A percentile compares a stretch with the other conserved stretches of the same genome.
These are phyloP conservation scores for Sporisorium reilianum DNA, from an alignment of 1,284 basidiomycete genomes.

Conservation along the genomic window DNA sequence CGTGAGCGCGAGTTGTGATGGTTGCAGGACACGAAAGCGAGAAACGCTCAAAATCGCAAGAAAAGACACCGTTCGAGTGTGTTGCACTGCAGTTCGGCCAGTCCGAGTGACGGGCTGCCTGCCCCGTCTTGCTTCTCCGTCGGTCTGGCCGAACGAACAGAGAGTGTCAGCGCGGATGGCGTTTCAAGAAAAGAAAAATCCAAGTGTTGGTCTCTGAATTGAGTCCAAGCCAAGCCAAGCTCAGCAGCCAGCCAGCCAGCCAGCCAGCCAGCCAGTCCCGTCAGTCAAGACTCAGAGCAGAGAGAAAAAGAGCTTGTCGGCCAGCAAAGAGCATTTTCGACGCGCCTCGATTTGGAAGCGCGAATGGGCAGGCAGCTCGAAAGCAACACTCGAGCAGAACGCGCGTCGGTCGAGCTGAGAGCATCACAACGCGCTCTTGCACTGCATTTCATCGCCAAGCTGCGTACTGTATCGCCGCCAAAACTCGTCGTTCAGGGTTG, in stretches of 20 bases:
- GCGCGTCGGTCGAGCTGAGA: background rate
- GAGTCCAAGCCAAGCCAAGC: background rate
- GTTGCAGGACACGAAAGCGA: background rate
- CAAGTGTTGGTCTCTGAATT: constrained; percentile 43
- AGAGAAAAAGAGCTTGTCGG: background rate
- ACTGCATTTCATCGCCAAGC: no score
- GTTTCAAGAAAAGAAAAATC: constrained; percentile 25
- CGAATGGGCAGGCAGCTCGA: constrained; percentile 2
- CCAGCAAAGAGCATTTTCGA: constrained; percentile 23
- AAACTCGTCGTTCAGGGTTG: no score
- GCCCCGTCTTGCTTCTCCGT: background rate
- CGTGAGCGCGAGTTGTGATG: constrained; percentile 10
- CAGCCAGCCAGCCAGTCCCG: background rate
- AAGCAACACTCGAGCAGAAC: constrained; percentile 14
- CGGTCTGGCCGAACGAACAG: constrained; percentile 22
- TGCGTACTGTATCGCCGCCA: no score
- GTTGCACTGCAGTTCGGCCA: constrained; percentile 6
- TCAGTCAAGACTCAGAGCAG: no score
- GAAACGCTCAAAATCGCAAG: constrained; percentile 2
- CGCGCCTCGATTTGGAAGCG: constrained; percentile 31
- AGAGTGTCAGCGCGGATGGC: constrained; percentile 20
- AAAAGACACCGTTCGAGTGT: constrained; percentile 3
- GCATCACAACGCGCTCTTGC: background rate
- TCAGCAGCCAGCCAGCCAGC: constrained; percentile 6
- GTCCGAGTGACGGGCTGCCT: background rate